These are phyloP conservation scores for Pestalotiopsis sp. DNA, from an alignment of 2,329 filamentous ascomycete species.

Conservation along the genomic window DNA sequence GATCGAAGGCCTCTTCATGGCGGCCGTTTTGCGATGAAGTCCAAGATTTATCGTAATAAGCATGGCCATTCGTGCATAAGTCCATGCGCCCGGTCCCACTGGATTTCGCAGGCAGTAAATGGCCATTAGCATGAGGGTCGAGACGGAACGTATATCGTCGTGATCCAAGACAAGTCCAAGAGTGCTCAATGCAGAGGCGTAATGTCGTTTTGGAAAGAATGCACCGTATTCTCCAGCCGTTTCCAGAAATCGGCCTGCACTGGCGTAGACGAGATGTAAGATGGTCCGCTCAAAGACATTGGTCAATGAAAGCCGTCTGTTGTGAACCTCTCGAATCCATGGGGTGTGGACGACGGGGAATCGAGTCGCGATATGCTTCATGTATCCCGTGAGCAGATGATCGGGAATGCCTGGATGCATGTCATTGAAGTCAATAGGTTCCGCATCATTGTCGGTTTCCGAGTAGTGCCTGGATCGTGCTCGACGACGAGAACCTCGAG, in stretches of 20 bases:
- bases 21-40: slow-evolving; percentile 25
- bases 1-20: background rate
- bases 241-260: slow-evolving; percentile 10
- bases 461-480: background rate
- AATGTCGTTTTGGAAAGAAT: slow-evolving; percentile 21
- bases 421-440: slow-evolving; percentile 10
- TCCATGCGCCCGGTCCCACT: slow-evolving; percentile 36
- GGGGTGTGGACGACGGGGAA: slow-evolving; percentile 13
- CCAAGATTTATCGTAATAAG: slow-evolving; percentile 33
- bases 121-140: slow-evolving; percentile 33
- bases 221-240: slow-evolving; percentile 11
- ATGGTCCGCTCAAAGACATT: slow-evolving; percentile 2
- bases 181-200: slow-evolving; percentile 29
- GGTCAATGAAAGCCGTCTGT: background rate
- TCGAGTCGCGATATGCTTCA: slow-evolving; percentile 13
- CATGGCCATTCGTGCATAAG: slow-evolving; percentile 32
- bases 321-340: slow-evolving; percentile 1
- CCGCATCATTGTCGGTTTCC: background rate
- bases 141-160: slow-evolving; percentile 33
- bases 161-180: slow-evolving; percentile 34
- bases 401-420: slow-evolving; percentile 6
- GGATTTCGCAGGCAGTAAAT: slow-evolving; percentile 35
- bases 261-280: slow-evolving; percentile 13
- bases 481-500: background rate
- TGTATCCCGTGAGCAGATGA: slow-evolving; percentile 9